These are phyloP conservation scores for Geosmithia putterillii DNA, from an alignment of 2,329 filamentous ascomycete genomes.

Conservation along the genomic window DNA sequence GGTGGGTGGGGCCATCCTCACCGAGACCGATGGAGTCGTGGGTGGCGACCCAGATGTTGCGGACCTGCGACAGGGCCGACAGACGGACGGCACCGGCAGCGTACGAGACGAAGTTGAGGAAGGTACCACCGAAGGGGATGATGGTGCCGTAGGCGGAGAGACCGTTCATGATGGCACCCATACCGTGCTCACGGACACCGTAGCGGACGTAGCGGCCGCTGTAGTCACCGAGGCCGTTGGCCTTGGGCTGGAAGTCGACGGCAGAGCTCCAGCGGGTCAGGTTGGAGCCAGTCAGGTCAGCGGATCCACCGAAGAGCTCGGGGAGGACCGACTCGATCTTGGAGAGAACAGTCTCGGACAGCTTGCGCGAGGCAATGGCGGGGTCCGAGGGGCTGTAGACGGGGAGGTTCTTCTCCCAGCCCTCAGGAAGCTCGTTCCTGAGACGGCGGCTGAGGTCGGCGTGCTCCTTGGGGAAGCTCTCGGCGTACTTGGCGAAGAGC, in stretches of 20 bases:
- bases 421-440: conserved; percentile 74
- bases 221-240: conserved; percentile 77
- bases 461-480: conserved; percentile 66
- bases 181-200: conserved; percentile 83
- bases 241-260: conserved; percentile 91
- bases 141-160: conserved; percentile 90
- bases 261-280: conserved; percentile 97
- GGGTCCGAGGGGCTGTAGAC: conserved; percentile 78
- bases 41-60: conserved; percentile 89
- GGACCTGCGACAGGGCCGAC: conserved; percentile 81
- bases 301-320: conserved; percentile 90
- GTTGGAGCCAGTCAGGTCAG: conserved; percentile 97
- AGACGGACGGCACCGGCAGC: conserved; percentile 91
- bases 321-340: conserved; percentile 75
- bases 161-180: conserved; percentile 92
- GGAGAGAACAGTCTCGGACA: conserved; percentile 85
- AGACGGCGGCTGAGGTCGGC: conserved; percentile 74
- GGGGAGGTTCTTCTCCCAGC: conserved; percentile 90
- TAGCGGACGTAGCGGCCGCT: conserved; percentile 85
- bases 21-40: conserved; percentile 99
- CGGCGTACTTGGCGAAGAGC: conserved; percentile 75
- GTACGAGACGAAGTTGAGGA: conserved; percentile 99
- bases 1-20: conserved; percentile 96
- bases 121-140: conserved; percentile 89
- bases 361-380: conserved; percentile 86